These are phyloP conservation scores for Candida namnaoensis DNA, from an alignment of 805 yeast species.

Conservation along the genomic window DNA sequence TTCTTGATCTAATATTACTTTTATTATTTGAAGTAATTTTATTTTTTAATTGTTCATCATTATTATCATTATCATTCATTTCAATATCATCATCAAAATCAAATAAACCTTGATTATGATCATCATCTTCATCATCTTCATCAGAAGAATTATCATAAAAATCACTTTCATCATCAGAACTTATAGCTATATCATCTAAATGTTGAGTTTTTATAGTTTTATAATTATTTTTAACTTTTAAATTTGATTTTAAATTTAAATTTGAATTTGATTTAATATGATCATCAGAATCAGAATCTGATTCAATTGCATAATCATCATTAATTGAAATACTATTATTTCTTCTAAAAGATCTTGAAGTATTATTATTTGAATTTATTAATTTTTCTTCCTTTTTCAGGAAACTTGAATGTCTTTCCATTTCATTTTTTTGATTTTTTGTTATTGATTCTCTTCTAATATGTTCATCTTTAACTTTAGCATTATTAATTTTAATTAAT, in stretches of 20 bases:
- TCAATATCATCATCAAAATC: slow-evolving; percentile 28
- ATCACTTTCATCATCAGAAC: slow-evolving; percentile 23
- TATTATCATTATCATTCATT: slow-evolving; percentile 5
- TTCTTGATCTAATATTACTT: slow-evolving; percentile 1
- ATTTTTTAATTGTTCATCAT: slow-evolving; percentile 2
- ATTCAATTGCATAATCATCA: slow-evolving; percentile 20
- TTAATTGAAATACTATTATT: slow-evolving; percentile 27
- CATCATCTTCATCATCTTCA: slow-evolving; percentile 25
- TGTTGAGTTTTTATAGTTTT: not conserved
- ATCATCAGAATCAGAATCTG: slow-evolving; percentile 22
- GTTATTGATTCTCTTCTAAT: slow-evolving; percentile 23
- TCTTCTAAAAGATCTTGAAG: slow-evolving; percentile 27
- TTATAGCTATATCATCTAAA: slow-evolving; percentile 4
- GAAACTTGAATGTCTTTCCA: slow-evolving; percentile 16
- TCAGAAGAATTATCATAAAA: slow-evolving; percentile 20
- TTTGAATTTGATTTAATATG: slow-evolving; percentile 2
- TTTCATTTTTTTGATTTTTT: slow-evolving; percentile 14
- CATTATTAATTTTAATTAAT: slow-evolving; percentile 27
- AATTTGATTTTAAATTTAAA: slow-evolving; percentile 1
- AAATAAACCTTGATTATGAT: slow-evolving; percentile 16
- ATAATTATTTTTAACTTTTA: slow-evolving; percentile 1
- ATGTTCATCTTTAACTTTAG: slow-evolving; percentile 34
- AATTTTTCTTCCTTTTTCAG: slow-evolving; percentile 7
- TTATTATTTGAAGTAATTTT: slow-evolving; percentile 5
- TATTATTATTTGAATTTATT: slow-evolving; percentile 11